Percentiles rank a stretch among this genome's conserved stretches.
Evolutionary conservation across 768 basidiomycete genomes (phyloP).

Genomic region (Agrocybe pediades): DNA sequence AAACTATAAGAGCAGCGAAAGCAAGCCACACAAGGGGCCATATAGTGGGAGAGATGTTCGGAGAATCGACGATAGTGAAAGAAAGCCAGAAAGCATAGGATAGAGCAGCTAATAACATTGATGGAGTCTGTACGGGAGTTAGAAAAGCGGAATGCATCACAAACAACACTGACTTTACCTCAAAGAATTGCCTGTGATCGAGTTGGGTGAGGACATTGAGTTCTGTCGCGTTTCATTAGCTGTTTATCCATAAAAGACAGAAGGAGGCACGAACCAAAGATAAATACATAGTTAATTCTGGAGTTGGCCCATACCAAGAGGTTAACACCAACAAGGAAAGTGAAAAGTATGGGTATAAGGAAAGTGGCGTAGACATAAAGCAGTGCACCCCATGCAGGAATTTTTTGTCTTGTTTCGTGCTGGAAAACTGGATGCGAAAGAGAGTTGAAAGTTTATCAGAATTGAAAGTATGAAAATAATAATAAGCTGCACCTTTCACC

Average conservation of each 20-base stretch:
- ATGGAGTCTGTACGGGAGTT: slow-evolving; percentile 58
- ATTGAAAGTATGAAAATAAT: not conserved
- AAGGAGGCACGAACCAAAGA: slow-evolving; percentile 62
- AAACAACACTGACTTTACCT: slow-evolving; percentile 32
- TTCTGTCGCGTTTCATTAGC: slow-evolving; percentile 40
- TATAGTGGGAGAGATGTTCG: slow-evolving; percentile 59
- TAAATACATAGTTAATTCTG: slow-evolving; percentile 92
- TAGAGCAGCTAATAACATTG: slow-evolving; percentile 74
- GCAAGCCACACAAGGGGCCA: slow-evolving; percentile 88
- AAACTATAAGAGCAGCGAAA: slow-evolving; percentile 54
- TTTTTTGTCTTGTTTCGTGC: slow-evolving; percentile 21
- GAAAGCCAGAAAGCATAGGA: slow-evolving; percentile 86
- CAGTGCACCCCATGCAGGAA: slow-evolving; percentile 74
- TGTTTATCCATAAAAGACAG: slow-evolving; percentile 10
- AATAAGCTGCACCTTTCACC: slow-evolving; percentile 48
- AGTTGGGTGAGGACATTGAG: slow-evolving; percentile 69
- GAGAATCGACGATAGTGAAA: slow-evolving; percentile 60
- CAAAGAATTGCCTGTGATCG: slow-evolving; percentile 76
- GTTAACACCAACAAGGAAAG: slow-evolving; percentile 81
- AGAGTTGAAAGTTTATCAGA: not conserved
- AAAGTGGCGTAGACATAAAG: slow-evolving; percentile 80
- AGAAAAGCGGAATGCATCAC: not conserved
- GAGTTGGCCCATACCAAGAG: slow-evolving; percentile 72
- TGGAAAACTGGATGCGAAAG: slow-evolving; percentile 17
- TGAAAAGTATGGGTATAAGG: slow-evolving; percentile 73